A percentile compares a stretch with the other conserved stretches of the same genome.
These are phyloP conservation scores for Meredithiella fracta DNA, from an alignment of 2,329 filamentous ascomycete species.

Conservation along the genomic window DNA sequence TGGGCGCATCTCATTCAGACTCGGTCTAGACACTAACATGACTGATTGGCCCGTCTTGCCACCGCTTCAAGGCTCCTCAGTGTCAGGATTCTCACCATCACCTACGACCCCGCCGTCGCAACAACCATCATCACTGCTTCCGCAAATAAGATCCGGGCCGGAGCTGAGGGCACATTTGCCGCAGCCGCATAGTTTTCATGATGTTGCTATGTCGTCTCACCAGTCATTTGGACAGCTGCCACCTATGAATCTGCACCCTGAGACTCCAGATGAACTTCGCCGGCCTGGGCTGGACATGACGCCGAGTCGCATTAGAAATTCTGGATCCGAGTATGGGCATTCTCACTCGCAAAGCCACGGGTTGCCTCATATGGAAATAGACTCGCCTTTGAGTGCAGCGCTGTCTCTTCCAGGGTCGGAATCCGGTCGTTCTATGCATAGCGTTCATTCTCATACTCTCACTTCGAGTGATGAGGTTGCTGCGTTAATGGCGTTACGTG, in stretches of 20 bases:
- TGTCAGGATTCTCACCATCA: not conserved
- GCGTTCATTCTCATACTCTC: conserved; percentile 4
- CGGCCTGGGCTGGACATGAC: not conserved
- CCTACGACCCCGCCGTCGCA: not conserved
- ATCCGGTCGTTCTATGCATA: conserved; percentile 4
- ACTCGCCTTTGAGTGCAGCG: conserved; percentile 6
- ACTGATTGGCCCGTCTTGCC: not conserved
- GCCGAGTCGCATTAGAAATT: not conserved
- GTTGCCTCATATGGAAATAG: not conserved
- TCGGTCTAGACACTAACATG: not conserved
- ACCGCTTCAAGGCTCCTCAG: not conserved
- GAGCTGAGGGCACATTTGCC: too few species aligned
- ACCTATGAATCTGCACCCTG: not conserved
- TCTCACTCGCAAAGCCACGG: not conserved
- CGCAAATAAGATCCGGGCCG: too few species aligned
- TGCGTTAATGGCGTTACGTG: conserved; percentile 11
- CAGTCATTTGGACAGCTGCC: not conserved
- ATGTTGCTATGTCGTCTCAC: not conserved
- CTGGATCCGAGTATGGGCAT: not conserved
- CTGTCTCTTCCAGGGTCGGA: conserved; percentile 5
- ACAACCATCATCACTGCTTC: too few species aligned
- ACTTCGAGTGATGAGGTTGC: conserved; percentile 13
- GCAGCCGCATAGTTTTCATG: too few species aligned
- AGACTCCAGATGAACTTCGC: not conserved
- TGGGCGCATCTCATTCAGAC: not conserved